Conservation (phyloP, 2,329 filamentous ascomycete genomes). For the Elsinoe necatrix region DNA sequence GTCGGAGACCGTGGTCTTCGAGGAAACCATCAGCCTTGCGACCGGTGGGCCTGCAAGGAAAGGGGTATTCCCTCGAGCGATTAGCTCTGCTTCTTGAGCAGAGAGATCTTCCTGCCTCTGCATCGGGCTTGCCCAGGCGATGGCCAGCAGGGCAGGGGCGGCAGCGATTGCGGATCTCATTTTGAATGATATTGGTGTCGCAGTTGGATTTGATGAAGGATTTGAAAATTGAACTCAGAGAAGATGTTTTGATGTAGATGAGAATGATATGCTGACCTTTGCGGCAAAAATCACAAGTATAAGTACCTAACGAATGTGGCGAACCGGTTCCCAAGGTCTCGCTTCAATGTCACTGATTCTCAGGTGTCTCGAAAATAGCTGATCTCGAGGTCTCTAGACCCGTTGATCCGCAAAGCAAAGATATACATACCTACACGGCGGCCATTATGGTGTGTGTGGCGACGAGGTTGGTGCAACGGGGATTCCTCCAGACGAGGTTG, state of each 20-base stretch:
- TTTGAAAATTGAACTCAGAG: background rate
- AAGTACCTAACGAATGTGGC: conserved; percentile 1
- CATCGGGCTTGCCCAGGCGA: background rate
- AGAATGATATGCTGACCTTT: background rate
- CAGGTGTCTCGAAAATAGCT: background rate
- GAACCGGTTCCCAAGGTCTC: background rate
- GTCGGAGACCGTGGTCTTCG: background rate
- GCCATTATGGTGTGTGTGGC: background rate
- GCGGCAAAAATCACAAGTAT: background rate
- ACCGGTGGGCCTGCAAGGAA: background rate
- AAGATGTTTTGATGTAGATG: background rate
- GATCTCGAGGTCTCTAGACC: conserved; percentile 2
- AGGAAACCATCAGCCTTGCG: background rate
- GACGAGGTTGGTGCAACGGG: background rate
- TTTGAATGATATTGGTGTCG: background rate
- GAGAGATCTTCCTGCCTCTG: background rate
- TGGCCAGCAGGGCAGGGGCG: background rate
- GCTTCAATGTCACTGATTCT: background rate
- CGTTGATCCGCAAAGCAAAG: background rate
- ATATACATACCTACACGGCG: background rate
- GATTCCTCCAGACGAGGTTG: background rate
- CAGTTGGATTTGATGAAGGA: background rate
- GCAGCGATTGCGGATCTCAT: background rate
- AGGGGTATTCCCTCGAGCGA: background rate
- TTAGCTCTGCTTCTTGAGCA: background rate